A percentile compares a stretch with the other conserved stretches of the same genome.
phyloP scores from a whole-genome alignment of 2,329 filamentous ascomycete species.

The Phyllosticta capitalensis region DNA sequence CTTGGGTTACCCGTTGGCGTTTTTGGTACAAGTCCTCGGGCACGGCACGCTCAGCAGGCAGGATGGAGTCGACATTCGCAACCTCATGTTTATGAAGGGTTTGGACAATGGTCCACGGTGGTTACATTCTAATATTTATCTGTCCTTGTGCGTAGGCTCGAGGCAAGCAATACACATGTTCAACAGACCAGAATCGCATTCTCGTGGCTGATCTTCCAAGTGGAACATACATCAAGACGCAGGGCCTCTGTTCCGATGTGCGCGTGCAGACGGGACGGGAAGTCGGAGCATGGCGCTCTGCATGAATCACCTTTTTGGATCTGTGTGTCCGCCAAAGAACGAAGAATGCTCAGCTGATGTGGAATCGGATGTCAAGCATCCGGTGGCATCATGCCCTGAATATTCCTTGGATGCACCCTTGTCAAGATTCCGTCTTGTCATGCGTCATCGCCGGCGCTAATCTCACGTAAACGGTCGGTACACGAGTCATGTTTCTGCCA shows the following conservation, averaged over 20 bases:
- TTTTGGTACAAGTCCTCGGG: slow-evolving; percentile 4
- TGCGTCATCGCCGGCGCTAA: neutral
- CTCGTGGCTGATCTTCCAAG: neutral
- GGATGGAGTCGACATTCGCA: slow-evolving; percentile 8
- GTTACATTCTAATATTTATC: neutral
- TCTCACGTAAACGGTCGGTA: neutral
- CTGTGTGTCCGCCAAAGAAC: neutral
- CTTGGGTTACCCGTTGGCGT: slow-evolving; percentile 8
- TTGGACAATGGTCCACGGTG: neutral
- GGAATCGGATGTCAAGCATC: neutral
- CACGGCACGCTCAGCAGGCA: slow-evolving; percentile 1
- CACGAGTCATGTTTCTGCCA: slow-evolving; percentile 2
- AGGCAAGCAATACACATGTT: neutral
- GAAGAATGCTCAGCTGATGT: neutral
- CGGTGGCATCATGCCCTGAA: neutral
- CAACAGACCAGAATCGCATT: neutral
- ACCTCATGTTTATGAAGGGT: neutral
- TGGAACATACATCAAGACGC: neutral
- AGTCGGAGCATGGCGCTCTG: neutral
- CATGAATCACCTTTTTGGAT: neutral
- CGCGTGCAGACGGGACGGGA: neutral
- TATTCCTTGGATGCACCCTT: neutral
- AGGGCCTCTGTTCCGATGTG: neutral
- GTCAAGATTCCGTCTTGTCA: neutral
- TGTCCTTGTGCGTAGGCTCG: neutral